Base-by-base conservation (phyloP, 805 yeast species). In the Starmerella geochares region DNA sequence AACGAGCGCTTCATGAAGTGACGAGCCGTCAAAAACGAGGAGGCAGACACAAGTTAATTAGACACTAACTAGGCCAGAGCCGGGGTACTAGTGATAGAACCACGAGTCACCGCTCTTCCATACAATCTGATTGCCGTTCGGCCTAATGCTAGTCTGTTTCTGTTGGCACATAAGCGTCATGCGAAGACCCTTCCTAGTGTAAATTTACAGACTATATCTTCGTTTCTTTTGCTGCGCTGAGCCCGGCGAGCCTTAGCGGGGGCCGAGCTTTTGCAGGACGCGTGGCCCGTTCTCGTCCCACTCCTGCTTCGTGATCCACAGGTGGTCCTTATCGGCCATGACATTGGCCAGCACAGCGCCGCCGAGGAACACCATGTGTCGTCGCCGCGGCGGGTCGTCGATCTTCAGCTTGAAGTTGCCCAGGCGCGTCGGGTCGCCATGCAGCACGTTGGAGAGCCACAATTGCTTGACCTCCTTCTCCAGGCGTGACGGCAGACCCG, bases 351-450 rank as follows among this genome's bases (percentile, higher is more conserved):
- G 75, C 19, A 92, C 97, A 4, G 97, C 97, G 61, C 98, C 98
- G 60, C 98, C 98, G 58, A 90, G 81, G 69, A 92, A 92, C 31
- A 92, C 98, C 96, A 92, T 90, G 68, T 92, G 96, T 66, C 88
- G 83, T 74, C 98, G 86, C 73, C 97, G 80, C 58, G 98, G 98
- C 37, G 98, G 97, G 67, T 92, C 97, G 67, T 92, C 97, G 61
- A 92, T 92, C 69, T 90, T 79, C 36, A 92, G 96, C 69, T 92
- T 92, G 70, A 92, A 90, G 68, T 88, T 88, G 42, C 57, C 55
- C 58, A 92, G 74, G 63, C 97, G 76, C 16, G 86, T 63, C 24
- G 96, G 80, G 68, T 92, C 95, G 46, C 87, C 87, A 56, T 82
- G 79, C 53, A 92, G 77, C 17, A 92, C 95, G 62, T 80, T 78